Percentiles rank a stretch among this genome's conserved stretches.
Evolutionary conservation across 345 rosid genomes (phyloP).

Genomic region (Hibiscus trionum): DNA sequence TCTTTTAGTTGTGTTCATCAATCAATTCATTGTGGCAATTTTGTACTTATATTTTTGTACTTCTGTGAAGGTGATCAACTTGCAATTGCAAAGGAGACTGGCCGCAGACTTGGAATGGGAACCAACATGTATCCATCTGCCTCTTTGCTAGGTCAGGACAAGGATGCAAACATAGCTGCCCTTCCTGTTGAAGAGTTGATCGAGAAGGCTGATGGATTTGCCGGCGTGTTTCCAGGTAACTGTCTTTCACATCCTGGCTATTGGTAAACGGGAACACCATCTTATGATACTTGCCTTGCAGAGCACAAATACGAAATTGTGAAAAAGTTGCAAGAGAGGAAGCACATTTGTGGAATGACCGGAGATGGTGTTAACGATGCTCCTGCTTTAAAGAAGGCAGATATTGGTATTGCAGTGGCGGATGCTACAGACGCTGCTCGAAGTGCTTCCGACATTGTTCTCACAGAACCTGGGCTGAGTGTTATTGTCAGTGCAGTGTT

Average conservation of each 20-base stretch:
- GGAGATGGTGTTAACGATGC: conserved; percentile 98
- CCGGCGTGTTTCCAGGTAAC: conserved; percentile 75
- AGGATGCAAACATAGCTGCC: conserved; percentile 52
- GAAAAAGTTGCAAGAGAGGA: conserved; percentile 77
- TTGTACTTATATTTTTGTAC: not conserved
- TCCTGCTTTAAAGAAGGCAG: conserved; percentile 91
- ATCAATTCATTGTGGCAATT: not conserved
- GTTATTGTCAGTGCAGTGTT: conserved; percentile 85
- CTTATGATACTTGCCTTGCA: not conserved
- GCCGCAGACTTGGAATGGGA: conserved; percentile 97
- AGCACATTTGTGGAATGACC: conserved; percentile 90
- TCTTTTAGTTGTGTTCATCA: not conserved
- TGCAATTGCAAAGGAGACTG: conserved; percentile 92
- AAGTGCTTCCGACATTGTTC: conserved; percentile 67
- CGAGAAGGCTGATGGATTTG: conserved; percentile 93
- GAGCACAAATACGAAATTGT: conserved; percentile 97
- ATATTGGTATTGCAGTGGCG: conserved; percentile 91
- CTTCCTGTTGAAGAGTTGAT: conserved; percentile 80
- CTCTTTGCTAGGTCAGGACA: conserved; percentile 66
- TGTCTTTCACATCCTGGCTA: not conserved
- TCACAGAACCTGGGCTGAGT: conserved; percentile 82
- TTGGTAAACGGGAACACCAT: not conserved
- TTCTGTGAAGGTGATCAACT: conserved; percentile 51
- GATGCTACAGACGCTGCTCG: conserved; percentile 93
- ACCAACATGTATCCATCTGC: conserved; percentile 95